Percentiles rank a stretch among this genome's conserved stretches.
Evolutionary conservation across 2,329 filamentous ascomycete genomes (phyloP).

Genomic region (Dothistroma pini): DNA sequence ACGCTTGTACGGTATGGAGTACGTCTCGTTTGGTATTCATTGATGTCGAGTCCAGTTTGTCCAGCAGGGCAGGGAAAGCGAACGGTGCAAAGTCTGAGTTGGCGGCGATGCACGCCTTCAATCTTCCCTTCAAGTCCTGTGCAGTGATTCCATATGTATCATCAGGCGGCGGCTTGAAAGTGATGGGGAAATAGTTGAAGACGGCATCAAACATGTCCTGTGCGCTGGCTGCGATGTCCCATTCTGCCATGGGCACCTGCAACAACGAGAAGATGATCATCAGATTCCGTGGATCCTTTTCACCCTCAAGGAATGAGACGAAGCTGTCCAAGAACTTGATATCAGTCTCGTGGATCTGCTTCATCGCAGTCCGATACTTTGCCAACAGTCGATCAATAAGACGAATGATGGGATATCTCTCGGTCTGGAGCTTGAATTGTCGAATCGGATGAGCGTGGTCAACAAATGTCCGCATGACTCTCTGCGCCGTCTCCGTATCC

Average conservation of each 20-base stretch:
- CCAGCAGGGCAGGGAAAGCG: slow-evolving; percentile 62
- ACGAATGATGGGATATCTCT: slow-evolving; percentile 59
- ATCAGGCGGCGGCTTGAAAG: slow-evolving; percentile 65
- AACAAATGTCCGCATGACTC: slow-evolving; percentile 49
- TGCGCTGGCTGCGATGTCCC: slow-evolving; percentile 58
- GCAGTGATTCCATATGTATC: slow-evolving; percentile 68
- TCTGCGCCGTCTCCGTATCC: slow-evolving; percentile 53
- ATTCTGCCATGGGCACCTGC: slow-evolving; percentile 64
- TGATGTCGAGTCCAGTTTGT: slow-evolving; percentile 67
- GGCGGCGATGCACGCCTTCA: slow-evolving; percentile 62
- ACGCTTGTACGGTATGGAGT: slow-evolving; percentile 59
- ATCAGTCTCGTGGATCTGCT: slow-evolving; percentile 52
- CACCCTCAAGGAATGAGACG: slow-evolving; percentile 62
- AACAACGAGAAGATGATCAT: slow-evolving; percentile 68
- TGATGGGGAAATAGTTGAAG: slow-evolving; percentile 71
- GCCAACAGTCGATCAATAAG: slow-evolving; percentile 60
- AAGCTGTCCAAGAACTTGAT: slow-evolving; percentile 57
- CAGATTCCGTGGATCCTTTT: slow-evolving; percentile 66
- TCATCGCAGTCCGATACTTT: slow-evolving; percentile 56
- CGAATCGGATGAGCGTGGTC: slow-evolving; percentile 56
- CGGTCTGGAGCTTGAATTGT: slow-evolving; percentile 59
- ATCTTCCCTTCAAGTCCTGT: slow-evolving; percentile 61
- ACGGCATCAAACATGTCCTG: slow-evolving; percentile 64
- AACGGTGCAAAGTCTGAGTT: slow-evolving; percentile 62
- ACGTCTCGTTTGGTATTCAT: slow-evolving; percentile 67